Evolutionary conservation across 2,329 filamentous ascomycete species (phyloP), one percentile per base, ranked within the genome.

Genomic region (Clathrospora elynae): DNA sequence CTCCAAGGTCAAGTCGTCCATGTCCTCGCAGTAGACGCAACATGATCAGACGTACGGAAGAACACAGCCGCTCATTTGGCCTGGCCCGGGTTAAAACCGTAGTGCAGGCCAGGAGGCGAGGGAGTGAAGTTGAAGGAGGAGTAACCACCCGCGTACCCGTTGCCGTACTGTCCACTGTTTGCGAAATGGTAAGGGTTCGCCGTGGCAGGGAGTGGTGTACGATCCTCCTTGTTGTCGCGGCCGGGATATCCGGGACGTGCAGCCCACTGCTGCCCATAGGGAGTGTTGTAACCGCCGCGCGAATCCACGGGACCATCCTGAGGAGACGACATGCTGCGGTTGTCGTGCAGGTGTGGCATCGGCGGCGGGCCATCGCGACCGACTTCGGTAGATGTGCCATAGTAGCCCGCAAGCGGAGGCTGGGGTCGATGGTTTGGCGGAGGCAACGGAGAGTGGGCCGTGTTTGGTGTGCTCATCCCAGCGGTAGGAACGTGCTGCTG

Each of bases 401-500:
- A 62, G 40, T 48, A 61, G 13, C 46, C 43, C 18, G 29, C 43
- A 24, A 63, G 47, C 5, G 55, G 54, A 11, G 56, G 53, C 24
- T 65, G 62, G 12, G 62, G 60, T 18, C 60, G 62, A 31, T 60
- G 50, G 18, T 46, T 36, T 4, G 57, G 53, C 13, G 51, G 39
- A 23, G 32, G 23, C n/a, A 38, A 43, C 9, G 41, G 18, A 11
- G 33, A 16, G 12, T 35, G 36, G 10, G 35, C 11, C n/a, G 43
- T 45, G 20, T 32, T 41, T n/a, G 38, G 28, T 17, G 18, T 37
- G 6, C 44, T 38, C 14, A 32, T 17, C 14, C 46, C 28, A 24
- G 25, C 34, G 19, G 38, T 26, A 14, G 29, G 26, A 12, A 26
- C 6, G 14, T 31, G 33, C 34, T 46, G 38, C 22, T 42, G 37